Conservation (phyloP, 768 basidiomycete species). For the Rhodocollybia butyracea region DNA sequence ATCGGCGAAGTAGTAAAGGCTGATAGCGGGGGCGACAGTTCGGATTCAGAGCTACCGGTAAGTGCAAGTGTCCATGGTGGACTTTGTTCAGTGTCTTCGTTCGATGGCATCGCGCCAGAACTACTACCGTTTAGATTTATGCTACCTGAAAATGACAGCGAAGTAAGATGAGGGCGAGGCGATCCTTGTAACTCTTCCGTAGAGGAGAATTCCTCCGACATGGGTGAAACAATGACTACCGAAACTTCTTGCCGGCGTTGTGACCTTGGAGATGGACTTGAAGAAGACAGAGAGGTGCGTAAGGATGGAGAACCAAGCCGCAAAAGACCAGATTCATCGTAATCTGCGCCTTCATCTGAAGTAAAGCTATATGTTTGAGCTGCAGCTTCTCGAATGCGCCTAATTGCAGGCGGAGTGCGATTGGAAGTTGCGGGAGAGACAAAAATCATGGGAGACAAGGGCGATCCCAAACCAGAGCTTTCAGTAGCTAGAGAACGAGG, state of each 20-base stretch:
- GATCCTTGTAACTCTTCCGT: not conserved
- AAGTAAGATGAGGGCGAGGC: constrained; percentile 20
- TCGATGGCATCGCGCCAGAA: not conserved
- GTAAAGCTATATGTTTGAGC: constrained; percentile 7
- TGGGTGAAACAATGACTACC: not conserved
- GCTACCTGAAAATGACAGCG: constrained; percentile 27
- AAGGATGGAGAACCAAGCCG: constrained; percentile 13
- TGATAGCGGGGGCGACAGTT: constrained; percentile 6
- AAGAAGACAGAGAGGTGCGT: constrained; percentile 44
- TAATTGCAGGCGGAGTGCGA: constrained; percentile 2
- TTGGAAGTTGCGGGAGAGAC: constrained; percentile 6
- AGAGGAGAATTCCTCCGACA: not conserved
- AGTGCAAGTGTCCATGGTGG: constrained; percentile 16
- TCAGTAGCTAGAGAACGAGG: not conserved
- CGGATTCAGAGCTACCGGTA: constrained; percentile 10
- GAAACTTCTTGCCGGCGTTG: not conserved
- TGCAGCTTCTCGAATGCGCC: not conserved
- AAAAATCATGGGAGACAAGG: constrained; percentile 9
- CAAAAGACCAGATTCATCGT: constrained; percentile 10
- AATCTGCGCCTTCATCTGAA: constrained; percentile 4
- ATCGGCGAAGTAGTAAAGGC: not conserved
- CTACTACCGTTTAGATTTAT: constrained; percentile 8
- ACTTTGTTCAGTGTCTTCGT: constrained; percentile 9
- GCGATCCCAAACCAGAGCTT: not conserved
- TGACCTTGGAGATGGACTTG: constrained; percentile 78